These are phyloP conservation scores for Kuraishia cidri DNA, from an alignment of 805 yeast species.

Conservation along the genomic window DNA sequence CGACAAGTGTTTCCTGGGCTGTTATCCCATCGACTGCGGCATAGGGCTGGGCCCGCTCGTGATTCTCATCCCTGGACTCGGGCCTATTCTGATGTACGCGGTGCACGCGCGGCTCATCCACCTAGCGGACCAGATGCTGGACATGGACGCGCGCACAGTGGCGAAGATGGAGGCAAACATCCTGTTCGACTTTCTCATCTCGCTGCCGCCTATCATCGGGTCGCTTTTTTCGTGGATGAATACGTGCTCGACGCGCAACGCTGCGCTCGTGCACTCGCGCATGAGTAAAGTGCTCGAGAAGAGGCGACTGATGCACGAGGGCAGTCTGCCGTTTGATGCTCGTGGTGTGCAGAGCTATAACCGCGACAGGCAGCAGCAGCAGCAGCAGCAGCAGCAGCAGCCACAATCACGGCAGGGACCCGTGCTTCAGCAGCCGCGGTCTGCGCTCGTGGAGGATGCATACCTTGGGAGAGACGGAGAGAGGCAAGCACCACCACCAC, in stretches of 20 bases:
- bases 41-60: slow-evolving; percentile 72
- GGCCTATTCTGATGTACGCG: slow-evolving; percentile 74
- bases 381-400: not conserved
- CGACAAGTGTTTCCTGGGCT: slow-evolving; percentile 77
- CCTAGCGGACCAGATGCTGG: slow-evolving; percentile 46
- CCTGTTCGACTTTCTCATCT: slow-evolving; percentile 59
- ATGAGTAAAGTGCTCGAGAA: slow-evolving; percentile 9
- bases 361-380: not conserved
- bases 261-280: slow-evolving; percentile 60
- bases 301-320: not conserved
- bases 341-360: slow-evolving; percentile 1
- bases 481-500: too few species aligned
- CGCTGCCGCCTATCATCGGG: slow-evolving; percentile 79
- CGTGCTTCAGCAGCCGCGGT: not conserved
- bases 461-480: too few species aligned
- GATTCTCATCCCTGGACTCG: slow-evolving; percentile 71
- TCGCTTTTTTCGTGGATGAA: slow-evolving; percentile 71
- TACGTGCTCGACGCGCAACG: slow-evolving; percentile 84
- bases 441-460: too few species aligned
- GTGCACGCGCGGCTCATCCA: slow-evolving; percentile 63
- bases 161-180: slow-evolving; percentile 75
- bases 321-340: not conserved
- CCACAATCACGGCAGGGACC: not conserved
- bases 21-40: slow-evolving; percentile 67
- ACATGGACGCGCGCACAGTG: slow-evolving; percentile 47